Percentiles rank a stretch among this genome's conserved stretches.
Evolutionary conservation across 2,329 filamentous ascomycete species (phyloP).

Genomic region (Nigrospora sphaerica): DNA sequence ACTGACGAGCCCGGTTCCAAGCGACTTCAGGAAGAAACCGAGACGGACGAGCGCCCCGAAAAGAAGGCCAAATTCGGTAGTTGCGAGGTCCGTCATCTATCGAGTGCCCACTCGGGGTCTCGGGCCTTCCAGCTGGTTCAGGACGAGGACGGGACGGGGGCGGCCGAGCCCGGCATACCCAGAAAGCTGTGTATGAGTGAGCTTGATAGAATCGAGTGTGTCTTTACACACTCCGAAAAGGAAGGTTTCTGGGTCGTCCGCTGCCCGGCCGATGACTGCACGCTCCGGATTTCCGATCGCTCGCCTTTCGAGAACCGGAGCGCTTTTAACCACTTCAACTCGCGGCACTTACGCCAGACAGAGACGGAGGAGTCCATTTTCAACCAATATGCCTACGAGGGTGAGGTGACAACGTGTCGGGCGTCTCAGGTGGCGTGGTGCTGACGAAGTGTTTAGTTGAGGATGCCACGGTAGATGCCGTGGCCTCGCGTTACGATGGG

Average conservation of each 20-base stretch:
- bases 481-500: background rate
- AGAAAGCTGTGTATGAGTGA: slow-evolving; percentile 19
- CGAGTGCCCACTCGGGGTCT: no score
- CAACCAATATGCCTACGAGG: slow-evolving; percentile 17
- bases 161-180: slow-evolving; percentile 1
- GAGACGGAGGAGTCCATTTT: slow-evolving; percentile 23
- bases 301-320: slow-evolving; percentile 19
- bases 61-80: no score
- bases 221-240: slow-evolving; percentile 17
- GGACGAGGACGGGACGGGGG: no score
- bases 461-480: background rate
- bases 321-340: slow-evolving; percentile 21
- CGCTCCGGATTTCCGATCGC: slow-evolving; percentile 13
- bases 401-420: slow-evolving; percentile 3
- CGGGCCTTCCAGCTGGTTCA: no score
- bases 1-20: no score
- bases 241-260: slow-evolving; percentile 20
- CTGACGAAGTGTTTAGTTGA: background rate
- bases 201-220: slow-evolving; percentile 17
- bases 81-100: no score
- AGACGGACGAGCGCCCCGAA: no score
- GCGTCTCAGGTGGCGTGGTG: background rate
- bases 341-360: slow-evolving; percentile 11
- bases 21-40: no score
- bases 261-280: slow-evolving; percentile 14